These are phyloP conservation scores for Trichoderma sp. DNA, from an alignment of 2,329 filamentous ascomycete species.

Conservation along the genomic window DNA sequence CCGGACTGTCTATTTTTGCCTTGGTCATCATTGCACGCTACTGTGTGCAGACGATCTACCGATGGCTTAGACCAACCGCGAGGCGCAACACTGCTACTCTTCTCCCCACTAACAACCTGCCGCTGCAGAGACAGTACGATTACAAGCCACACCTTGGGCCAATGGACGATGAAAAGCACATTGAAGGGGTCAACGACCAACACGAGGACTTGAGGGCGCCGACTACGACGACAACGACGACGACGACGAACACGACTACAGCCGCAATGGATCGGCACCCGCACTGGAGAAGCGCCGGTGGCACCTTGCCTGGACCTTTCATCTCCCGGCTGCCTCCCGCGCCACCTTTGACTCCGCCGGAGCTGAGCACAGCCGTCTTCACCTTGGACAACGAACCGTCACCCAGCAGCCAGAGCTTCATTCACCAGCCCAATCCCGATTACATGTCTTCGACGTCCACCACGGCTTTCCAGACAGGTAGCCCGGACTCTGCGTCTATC, in stretches of 20 bases:
- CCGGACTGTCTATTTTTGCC: conserved; percentile 36
- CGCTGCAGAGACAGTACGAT: conserved; percentile 23
- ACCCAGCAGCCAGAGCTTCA: conserved; percentile 37
- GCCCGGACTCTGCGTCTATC: conserved; percentile 31
- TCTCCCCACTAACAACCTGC: conserved; percentile 24
- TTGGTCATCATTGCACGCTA: conserved; percentile 36
- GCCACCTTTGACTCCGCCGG: conserved; percentile 50
- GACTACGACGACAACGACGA: conserved; percentile 19
- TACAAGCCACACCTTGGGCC: conserved; percentile 25
- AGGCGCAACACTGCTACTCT: conserved; percentile 23
- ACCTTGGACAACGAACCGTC: conserved; percentile 42
- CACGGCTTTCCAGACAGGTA: conserved; percentile 29
- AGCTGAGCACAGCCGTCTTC: conserved; percentile 43
- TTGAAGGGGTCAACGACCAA: conserved; percentile 20
- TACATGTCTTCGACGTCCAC: conserved; percentile 42
- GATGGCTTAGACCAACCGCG: conserved; percentile 31
- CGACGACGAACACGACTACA: conserved; percentile 10
- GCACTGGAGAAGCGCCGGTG: conserved; percentile 29
- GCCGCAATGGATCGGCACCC: conserved; percentile 28
- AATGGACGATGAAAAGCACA: conserved; percentile 31
- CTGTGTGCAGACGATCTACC: conserved; percentile 28
- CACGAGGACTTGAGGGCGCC: background rate
- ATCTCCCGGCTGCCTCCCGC: conserved; percentile 44
- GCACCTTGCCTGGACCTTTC: conserved; percentile 31
- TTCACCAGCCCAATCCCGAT: conserved; percentile 51